phyloP scores from a whole-genome alignment of 164 flowering plant species.

The Vitis labrusca region DNA sequence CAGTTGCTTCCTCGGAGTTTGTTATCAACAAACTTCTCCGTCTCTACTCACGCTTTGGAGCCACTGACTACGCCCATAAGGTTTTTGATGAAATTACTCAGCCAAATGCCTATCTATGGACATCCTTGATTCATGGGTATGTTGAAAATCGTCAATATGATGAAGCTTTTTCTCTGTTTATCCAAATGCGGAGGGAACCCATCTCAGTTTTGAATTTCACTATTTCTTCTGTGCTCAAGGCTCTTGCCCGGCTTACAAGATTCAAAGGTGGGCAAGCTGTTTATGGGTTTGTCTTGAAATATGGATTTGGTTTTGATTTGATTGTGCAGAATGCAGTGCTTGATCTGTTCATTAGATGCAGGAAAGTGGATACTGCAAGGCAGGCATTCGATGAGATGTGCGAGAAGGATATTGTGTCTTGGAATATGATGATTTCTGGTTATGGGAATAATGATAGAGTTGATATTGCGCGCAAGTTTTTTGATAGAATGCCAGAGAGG shows the following conservation, averaged over 20 bases:
- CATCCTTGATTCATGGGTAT: conserved; percentile 38
- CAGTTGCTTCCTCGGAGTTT: conserved; percentile 22
- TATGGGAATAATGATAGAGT: conserved; percentile 26
- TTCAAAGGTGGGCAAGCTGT: conserved; percentile 25
- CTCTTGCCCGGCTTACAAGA: conserved; percentile 22
- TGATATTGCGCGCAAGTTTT: conserved; percentile 26
- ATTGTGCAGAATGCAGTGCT: conserved; percentile 35
- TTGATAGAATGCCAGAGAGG: conserved; percentile 35
- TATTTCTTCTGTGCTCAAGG: conserved; percentile 32
- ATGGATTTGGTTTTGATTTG: conserved; percentile 32
- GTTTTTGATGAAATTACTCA: conserved; percentile 35
- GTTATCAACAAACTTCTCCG: conserved; percentile 30
- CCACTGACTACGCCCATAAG: conserved; percentile 23
- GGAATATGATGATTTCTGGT: conserved; percentile 44
- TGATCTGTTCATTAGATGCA: conserved; percentile 35
- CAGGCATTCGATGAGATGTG: conserved; percentile 32
- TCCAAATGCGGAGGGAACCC: conserved; percentile 20
- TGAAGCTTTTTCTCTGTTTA: conserved; percentile 27
- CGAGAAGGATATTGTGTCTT: conserved; percentile 34
- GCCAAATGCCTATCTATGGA: conserved; percentile 40
- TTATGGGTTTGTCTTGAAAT: conserved; percentile 32
- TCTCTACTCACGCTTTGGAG: conserved; percentile 22
- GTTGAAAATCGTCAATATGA: conserved; percentile 22
- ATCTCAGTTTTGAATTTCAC: conserved; percentile 33
- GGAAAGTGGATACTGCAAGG: conserved; percentile 28